These are phyloP conservation scores for Melanogaster broomeanus DNA, from an alignment of 768 basidiomycete genomes.

Conservation along the genomic window DNA sequence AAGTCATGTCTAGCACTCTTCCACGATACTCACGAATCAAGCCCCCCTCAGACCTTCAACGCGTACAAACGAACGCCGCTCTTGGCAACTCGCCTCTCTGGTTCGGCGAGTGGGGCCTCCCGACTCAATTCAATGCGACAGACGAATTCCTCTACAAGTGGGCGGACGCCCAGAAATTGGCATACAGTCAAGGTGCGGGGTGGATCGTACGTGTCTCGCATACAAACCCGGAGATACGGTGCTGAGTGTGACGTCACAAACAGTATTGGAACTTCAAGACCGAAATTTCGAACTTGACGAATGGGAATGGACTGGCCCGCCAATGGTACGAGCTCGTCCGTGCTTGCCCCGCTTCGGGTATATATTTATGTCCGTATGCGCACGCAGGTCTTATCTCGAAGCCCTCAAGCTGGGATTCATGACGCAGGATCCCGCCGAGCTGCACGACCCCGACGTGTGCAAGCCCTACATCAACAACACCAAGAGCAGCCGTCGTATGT, in stretches of 20 bases:
- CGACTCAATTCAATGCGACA: constrained; percentile 66
- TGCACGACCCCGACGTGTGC: too few relatives aligned
- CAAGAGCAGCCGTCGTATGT: too few relatives aligned
- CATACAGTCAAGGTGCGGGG: constrained; percentile 59
- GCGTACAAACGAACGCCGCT: constrained; percentile 49
- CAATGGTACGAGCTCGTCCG: constrained; percentile 53
- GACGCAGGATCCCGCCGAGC: too few relatives aligned
- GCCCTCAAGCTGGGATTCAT: constrained; percentile 58
- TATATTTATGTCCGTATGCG: background rate
- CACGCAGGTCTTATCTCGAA: constrained; percentile 66
- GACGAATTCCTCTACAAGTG: constrained; percentile 63
- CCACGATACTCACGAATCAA: background rate
- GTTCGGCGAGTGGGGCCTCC: constrained; percentile 63
- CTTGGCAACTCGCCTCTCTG: constrained; percentile 48
- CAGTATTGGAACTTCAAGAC: constrained; percentile 78
- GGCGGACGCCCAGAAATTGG: constrained; percentile 76
- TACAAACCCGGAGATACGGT: background rate
- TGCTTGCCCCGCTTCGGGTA: background rate
- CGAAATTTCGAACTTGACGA: constrained; percentile 50
- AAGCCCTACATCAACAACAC: too few relatives aligned
- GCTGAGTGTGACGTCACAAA: background rate
- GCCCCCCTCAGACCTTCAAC: constrained; percentile 51
- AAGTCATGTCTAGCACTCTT: constrained; percentile 22
- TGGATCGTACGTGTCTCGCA: constrained; percentile 56
- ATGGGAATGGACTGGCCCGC: constrained; percentile 49